These are phyloP conservation scores for Neltuma alba DNA, from an alignment of 306 rosid genomes.

Conservation along the genomic window DNA sequence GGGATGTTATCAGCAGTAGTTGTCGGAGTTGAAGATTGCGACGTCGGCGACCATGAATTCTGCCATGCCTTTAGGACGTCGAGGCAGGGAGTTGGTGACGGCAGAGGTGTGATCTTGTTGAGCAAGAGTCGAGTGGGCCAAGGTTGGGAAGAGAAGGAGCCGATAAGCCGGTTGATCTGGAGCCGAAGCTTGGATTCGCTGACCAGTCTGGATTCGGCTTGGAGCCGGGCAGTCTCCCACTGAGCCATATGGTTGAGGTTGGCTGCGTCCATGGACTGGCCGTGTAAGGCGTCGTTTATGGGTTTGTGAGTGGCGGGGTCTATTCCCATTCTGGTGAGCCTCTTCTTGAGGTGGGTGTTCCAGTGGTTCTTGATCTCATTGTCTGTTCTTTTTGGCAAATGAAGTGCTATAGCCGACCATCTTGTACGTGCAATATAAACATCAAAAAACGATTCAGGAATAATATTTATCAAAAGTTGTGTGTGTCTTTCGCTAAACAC, in stretches of 20 bases:
- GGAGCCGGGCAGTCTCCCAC: background rate
- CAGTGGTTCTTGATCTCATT: slow-evolving; percentile 53
- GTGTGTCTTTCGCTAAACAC: too few species aligned
- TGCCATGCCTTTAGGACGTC: background rate
- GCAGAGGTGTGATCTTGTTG: background rate
- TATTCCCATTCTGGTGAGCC: slow-evolving; percentile 42
- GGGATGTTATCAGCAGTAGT: background rate
- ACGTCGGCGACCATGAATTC: background rate
- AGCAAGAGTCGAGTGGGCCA: background rate
- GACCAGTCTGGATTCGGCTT: background rate
- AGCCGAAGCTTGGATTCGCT: background rate
- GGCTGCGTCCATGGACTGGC: background rate
- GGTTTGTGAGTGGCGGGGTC: slow-evolving; percentile 46
- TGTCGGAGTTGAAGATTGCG: too few species aligned
- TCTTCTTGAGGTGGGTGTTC: slow-evolving; percentile 47
- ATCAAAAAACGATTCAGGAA: too few species aligned
- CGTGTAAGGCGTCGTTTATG: background rate
- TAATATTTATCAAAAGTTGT: too few species aligned
- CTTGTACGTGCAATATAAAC: slow-evolving; percentile 22
- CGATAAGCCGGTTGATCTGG: background rate
- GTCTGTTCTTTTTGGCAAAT: slow-evolving; percentile 45
- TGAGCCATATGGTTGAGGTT: background rate
- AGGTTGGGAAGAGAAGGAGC: background rate
- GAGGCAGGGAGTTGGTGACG: background rate
- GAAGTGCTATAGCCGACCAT: slow-evolving; percentile 49